Conservation (phyloP, 164 flowering plant species). For the Liquidambar formosana region DNA sequence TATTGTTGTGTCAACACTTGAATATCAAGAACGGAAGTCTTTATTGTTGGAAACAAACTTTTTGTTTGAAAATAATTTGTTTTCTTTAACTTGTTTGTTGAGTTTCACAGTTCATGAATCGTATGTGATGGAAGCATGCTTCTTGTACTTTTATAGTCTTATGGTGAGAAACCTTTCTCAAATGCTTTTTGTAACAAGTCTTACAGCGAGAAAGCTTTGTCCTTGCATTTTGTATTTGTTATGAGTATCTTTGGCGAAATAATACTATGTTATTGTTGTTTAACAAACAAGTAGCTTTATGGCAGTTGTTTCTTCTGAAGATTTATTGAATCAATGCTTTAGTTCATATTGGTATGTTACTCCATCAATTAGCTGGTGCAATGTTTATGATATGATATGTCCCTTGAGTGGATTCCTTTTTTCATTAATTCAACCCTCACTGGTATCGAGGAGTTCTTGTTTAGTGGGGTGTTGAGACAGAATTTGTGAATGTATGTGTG, state of each 20-base stretch:
- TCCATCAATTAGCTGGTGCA: background rate
- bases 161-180: too few relatives aligned
- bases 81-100: background rate
- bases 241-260: too few relatives aligned
- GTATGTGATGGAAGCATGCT: too few relatives aligned
- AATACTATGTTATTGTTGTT: background rate
- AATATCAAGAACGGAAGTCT: too few relatives aligned
- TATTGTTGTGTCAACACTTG: too few relatives aligned
- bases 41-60: background rate
- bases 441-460: background rate
- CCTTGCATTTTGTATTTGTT: too few relatives aligned
- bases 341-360: background rate
- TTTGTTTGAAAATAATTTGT: background rate
- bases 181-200: too few relatives aligned
- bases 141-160: too few relatives aligned
- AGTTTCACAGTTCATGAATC: too few relatives aligned
- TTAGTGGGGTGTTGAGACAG: background rate
- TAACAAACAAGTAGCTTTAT: background rate
- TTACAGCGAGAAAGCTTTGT: too few relatives aligned
- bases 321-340: background rate
- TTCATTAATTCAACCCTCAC: background rate
- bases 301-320: background rate
- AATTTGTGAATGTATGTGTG: background rate
- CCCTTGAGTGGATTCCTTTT: background rate
- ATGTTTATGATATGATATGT: background rate